phyloP scores from a whole-genome alignment of 2,329 filamentous ascomycete genomes.

The Torrubiellomyces zombiae region DNA sequence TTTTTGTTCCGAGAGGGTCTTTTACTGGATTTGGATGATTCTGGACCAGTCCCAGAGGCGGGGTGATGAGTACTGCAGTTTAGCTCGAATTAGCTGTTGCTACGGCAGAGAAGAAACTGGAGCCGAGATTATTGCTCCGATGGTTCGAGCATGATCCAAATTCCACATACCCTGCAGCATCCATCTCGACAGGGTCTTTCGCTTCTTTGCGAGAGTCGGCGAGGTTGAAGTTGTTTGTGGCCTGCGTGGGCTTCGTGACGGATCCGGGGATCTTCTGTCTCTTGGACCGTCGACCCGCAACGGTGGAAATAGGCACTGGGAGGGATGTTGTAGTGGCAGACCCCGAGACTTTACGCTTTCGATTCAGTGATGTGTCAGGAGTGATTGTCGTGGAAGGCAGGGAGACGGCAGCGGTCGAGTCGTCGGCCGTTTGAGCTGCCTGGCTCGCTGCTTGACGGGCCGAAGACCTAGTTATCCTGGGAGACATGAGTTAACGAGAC shows the following conservation, averaged over 20 bases:
- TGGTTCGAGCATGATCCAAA: neutral
- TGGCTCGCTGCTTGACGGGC: constrained; percentile 70
- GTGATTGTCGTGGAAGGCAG: constrained; percentile 8
- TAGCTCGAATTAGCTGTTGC: too few species aligned
- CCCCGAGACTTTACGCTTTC: constrained; percentile 60
- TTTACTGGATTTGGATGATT: too few species aligned
- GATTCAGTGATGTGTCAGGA: constrained; percentile 29
- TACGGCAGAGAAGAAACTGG: neutral
- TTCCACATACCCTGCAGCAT: constrained; percentile 46
- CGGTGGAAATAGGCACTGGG: constrained; percentile 9
- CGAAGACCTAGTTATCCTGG: constrained; percentile 90
- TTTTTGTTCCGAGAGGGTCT: constrained; percentile 62
- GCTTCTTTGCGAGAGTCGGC: constrained; percentile 39
- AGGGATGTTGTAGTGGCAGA: constrained; percentile 20
- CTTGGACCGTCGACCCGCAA: constrained; percentile 47
- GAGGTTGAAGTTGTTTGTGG: constrained; percentile 13
- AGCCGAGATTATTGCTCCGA: too few species aligned
- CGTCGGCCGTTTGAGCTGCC: constrained; percentile 29
- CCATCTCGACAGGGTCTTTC: constrained; percentile 51
- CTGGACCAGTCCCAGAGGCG: too few species aligned
- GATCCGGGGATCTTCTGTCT: constrained; percentile 48
- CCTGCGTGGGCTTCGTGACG: constrained; percentile 16
- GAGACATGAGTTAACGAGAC: constrained; percentile 65
- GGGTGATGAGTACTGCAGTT: too few species aligned
- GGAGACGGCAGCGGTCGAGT: constrained; percentile 21